Percentiles rank a stretch among this genome's conserved stretches.
These are phyloP conservation scores for Talaromyces wortmannii DNA, from an alignment of 495 filamentous ascomycete genomes.

Conservation along the genomic window DNA sequence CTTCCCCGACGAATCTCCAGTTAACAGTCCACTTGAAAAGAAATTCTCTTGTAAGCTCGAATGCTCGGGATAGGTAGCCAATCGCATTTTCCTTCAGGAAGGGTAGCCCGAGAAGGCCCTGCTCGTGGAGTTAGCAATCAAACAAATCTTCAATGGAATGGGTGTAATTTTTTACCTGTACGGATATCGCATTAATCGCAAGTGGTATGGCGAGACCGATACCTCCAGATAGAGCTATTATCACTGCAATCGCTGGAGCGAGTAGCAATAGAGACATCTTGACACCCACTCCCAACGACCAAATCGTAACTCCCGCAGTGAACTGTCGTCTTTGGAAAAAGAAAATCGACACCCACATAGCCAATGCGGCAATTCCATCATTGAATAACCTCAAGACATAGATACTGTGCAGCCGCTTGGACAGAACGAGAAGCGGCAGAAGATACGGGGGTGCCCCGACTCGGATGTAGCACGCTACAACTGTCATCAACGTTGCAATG, in stretches of 20 bases:
- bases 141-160: background rate
- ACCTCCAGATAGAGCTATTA: constrained; percentile 65
- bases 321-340: constrained; percentile 65
- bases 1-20: constrained; percentile 87
- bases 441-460: constrained; percentile 82
- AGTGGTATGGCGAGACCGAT: constrained; percentile 55
- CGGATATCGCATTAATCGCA: constrained; percentile 60
- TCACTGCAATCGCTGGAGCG: constrained; percentile 68
- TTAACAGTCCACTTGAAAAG: constrained; percentile 98
- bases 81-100: constrained; percentile 62
- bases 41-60: constrained; percentile 84
- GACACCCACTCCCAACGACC: constrained; percentile 72
- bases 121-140: constrained; percentile 5
- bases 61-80: constrained; percentile 74
- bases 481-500: constrained; percentile 62
- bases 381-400: constrained; percentile 93
- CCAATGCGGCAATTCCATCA: constrained; percentile 78
- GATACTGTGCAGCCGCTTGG: constrained; percentile 89
- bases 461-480: constrained; percentile 74
- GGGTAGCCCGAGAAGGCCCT: constrained; percentile 63
- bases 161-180: constrained; percentile 49
- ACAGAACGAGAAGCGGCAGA: constrained; percentile 79
- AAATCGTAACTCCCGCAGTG: constrained; percentile 62
- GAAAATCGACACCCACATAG: constrained; percentile 76
- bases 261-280: constrained; percentile 90